Evolutionary conservation across 371 early-diverging fungal genomes (phyloP).

Genomic region (Rhizopus arrhizus): DNA sequence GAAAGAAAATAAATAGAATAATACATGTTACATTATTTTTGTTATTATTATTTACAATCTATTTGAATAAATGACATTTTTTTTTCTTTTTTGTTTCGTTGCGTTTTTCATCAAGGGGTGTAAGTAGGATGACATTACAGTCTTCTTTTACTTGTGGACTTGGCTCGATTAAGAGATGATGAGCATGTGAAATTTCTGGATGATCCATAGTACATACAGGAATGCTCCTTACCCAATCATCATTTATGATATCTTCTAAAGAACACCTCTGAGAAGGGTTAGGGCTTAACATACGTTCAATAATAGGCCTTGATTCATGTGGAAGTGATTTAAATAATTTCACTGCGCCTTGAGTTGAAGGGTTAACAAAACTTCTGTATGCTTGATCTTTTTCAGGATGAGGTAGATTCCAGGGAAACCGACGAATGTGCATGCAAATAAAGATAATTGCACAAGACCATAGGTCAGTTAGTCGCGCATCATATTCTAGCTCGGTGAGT

Average conservation of each 20-base stretch:
- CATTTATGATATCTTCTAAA: constrained; percentile 48
- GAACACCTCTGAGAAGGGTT: constrained; percentile 55
- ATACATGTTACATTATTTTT: too few relatives aligned
- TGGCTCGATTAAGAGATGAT: constrained; percentile 47
- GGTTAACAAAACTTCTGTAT: constrained; percentile 34
- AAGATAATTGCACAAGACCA: constrained; percentile 81
- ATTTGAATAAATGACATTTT: too few relatives aligned
- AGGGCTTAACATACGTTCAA: constrained; percentile 51
- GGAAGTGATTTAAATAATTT: constrained; percentile 52
- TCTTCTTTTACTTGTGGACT: constrained; percentile 28
- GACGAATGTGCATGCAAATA: constrained; percentile 72
- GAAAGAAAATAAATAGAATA: constrained; percentile 10
- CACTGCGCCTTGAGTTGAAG: constrained; percentile 15
- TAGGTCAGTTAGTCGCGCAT: constrained; percentile 69
- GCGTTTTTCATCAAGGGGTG: background rate
- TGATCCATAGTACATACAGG: constrained; percentile 46
- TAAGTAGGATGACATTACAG: constrained; percentile 32
- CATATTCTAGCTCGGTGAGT: constrained; percentile 57
- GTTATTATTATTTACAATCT: too few relatives aligned
- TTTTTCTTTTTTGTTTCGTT: too few relatives aligned
- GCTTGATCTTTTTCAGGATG: constrained; percentile 53
- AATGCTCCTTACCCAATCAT: constrained; percentile 61
- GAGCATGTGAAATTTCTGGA: constrained; percentile 38
- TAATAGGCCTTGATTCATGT: constrained; percentile 45
- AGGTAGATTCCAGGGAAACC: constrained; percentile 76